Conservation (phyloP, 805 yeast genomes). For the Hanseniaspora meyeri region DNA sequence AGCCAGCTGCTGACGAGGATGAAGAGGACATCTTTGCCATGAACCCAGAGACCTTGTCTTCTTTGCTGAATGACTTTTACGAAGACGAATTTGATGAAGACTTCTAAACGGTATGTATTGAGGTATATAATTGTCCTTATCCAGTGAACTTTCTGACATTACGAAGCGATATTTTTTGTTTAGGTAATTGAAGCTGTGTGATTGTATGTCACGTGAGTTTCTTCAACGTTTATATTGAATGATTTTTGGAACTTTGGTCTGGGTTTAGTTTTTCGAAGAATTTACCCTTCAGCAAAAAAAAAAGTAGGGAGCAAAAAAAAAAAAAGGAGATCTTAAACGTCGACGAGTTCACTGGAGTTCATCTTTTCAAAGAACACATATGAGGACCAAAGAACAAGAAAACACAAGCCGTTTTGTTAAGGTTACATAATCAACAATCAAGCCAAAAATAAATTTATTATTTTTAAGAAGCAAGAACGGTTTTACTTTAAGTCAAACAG, state of each 20-base stretch:
- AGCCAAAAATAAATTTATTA: no score
- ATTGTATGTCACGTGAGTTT: not conserved
- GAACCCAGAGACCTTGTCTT: slow-evolving; percentile 11
- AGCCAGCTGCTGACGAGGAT: slow-evolving; percentile 17
- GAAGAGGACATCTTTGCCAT: slow-evolving; percentile 15
- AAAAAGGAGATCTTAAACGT: not conserved
- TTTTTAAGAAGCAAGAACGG: no score
- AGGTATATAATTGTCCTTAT: not conserved
- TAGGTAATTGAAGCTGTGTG: not conserved
- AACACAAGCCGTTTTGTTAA: no score
- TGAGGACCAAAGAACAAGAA: no score
- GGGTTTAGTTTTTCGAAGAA: not conserved
- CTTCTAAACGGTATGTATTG: not conserved
- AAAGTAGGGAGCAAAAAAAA: no score
- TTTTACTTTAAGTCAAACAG: no score
- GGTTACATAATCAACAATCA: no score
- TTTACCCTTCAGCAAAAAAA: no score
- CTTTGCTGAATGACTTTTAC: slow-evolving; percentile 22
- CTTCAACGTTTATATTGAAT: not conserved
- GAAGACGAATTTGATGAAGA: slow-evolving; percentile 23
- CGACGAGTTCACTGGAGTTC: not conserved
- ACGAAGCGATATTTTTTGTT: not conserved
- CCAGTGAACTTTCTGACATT: no score
- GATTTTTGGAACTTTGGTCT: not conserved
- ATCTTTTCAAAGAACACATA: no score